phyloP scores from a whole-genome alignment of 73 alveolate species.

The Breviolum minutum region DNA sequence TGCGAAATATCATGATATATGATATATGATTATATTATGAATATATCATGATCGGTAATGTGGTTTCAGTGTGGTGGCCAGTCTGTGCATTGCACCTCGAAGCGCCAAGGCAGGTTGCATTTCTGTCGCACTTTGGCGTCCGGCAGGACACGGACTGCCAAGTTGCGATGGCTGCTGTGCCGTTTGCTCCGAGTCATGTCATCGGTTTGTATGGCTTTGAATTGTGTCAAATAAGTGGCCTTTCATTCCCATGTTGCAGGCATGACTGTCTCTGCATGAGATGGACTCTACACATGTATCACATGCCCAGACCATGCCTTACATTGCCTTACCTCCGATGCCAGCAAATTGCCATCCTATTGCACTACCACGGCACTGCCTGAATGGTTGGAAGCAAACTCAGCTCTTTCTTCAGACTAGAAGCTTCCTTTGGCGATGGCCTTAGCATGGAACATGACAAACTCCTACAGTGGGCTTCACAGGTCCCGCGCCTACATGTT shows the following conservation, averaged over 20 bases:
- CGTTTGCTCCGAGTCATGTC: too few relatives aligned
- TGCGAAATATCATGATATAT: not conserved
- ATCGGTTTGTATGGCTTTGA: too few relatives aligned
- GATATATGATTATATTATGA: not conserved
- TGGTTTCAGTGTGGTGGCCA: too few relatives aligned
- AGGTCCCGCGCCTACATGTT: too few relatives aligned
- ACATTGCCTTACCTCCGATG: too few relatives aligned
- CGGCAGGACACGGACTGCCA: constrained; percentile 94
- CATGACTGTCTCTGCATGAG: too few relatives aligned
- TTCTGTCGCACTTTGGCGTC: constrained; percentile 89
- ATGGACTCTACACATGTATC: too few relatives aligned
- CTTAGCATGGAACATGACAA: not conserved
- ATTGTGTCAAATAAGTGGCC: too few relatives aligned
- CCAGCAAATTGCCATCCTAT: not conserved
- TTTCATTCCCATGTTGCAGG: too few relatives aligned
- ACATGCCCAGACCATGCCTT: too few relatives aligned
- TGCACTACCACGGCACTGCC: not conserved
- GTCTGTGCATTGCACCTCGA: not conserved
- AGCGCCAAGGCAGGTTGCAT: constrained; percentile 61
- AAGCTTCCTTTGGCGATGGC: constrained; percentile 57
- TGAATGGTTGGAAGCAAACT: constrained; percentile 75
- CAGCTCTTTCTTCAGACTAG: constrained; percentile 69
- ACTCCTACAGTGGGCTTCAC: too few relatives aligned
- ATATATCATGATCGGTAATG: too few relatives aligned
- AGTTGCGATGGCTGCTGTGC: not conserved